These are phyloP conservation scores for Breynia disticha DNA, from an alignment of 441 rosid species.

Conservation along the genomic window DNA sequence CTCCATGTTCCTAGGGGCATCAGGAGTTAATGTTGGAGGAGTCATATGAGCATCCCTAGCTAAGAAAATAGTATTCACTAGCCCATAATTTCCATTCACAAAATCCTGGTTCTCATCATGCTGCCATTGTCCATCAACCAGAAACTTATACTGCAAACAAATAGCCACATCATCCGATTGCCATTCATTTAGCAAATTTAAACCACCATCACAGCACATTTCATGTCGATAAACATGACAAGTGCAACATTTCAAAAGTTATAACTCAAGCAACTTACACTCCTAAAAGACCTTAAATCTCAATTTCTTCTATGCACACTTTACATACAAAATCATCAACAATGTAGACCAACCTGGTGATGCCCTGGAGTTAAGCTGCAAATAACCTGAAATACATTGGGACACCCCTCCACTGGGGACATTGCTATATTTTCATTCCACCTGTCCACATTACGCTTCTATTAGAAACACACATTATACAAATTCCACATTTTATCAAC, in stretches of 20 bases:
- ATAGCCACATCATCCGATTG: no score
- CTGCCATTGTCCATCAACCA: slow-evolving; percentile 64
- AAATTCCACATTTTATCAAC: slow-evolving; percentile 6
- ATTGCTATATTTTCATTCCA: slow-evolving; percentile 71
- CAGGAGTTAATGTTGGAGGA: slow-evolving; percentile 32
- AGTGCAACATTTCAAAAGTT: neutral
- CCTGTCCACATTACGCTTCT: slow-evolving; percentile 35
- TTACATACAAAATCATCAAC: neutral
- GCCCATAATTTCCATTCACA: slow-evolving; percentile 51
- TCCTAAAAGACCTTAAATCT: neutral
- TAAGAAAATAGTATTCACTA: slow-evolving; percentile 56
- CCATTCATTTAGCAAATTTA: neutral
- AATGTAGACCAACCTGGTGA: slow-evolving; percentile 59
- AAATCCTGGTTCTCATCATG: slow-evolving; percentile 55
- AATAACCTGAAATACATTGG: slow-evolving; percentile 80
- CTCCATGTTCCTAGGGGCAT: slow-evolving; percentile 53
- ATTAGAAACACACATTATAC: slow-evolving; percentile 14
- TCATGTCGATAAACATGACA: neutral
- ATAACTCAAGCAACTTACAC: no score
- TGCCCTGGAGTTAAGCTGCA: slow-evolving; percentile 74
- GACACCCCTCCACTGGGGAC: slow-evolving; percentile 93
- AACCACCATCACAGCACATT: neutral
- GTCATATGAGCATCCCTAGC: slow-evolving; percentile 33
- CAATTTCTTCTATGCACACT: neutral
- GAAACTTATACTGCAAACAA: slow-evolving; percentile 55